Base-by-base conservation (phyloP, 2,329 filamentous ascomycete genomes). In the Alternaria conjuncta region DNA sequence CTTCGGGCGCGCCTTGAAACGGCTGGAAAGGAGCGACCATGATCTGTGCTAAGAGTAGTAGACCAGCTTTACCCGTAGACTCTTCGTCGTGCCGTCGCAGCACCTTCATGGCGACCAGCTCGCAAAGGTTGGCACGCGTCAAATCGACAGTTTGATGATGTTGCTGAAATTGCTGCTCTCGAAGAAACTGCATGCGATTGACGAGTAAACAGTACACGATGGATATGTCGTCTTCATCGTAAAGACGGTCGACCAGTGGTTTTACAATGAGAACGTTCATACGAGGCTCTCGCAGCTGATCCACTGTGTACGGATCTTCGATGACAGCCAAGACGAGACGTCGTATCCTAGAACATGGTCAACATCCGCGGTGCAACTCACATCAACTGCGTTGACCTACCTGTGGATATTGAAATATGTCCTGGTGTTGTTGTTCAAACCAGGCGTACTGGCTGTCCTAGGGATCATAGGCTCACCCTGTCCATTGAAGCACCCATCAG, bases 141-240 rank as follows among this genome's bases (percentile, higher is more conserved):
- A 89, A 89, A 76, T 93, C 90, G 65, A 96, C 92, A 64, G 93
- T 95, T 77, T 94, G 91, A 64, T 92, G 89, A 74, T 93, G 92
- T 71, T 88, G 87, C 72, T 92, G 86, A 72, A 91, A 90, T 11
- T 88, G 85, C 77, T 96, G 92, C 77, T 96, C 92, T 59, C 90
- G 86, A 23, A 94, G 83, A 72, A 96, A 96, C 74, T 94, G 91
- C 32, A 89, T 88, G 13, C 92, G 87, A 73, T 96, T 96, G 68
- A 96, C 92, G 21, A 96, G 86, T 64, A 96, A 82, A 76, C 92
- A 95, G 78, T 95, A 96, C 11, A 96, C 91, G 59, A 94, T 89
- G 1, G 92, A 95, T 43, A 94, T 89, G 81, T 96, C 93, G 63
- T 92, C 86, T 62, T 90, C 85, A 71, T 92, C 89, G 76, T 93